Conservation (phyloP, 1,139 yeast species). For the Candida neerlandica region DNA sequence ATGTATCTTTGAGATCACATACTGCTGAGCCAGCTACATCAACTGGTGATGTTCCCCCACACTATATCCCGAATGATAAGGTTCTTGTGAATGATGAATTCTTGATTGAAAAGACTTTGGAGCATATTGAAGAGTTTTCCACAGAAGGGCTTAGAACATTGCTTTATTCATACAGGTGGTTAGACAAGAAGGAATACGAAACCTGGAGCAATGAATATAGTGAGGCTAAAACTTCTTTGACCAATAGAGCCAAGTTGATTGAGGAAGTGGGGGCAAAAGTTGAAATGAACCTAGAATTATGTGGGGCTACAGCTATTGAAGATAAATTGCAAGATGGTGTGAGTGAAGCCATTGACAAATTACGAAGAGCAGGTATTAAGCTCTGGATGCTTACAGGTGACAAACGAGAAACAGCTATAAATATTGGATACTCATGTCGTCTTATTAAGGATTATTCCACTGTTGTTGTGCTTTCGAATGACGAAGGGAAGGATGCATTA, state of each 20-base stretch:
- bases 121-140: conserved; percentile 91
- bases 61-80: conserved; percentile 59
- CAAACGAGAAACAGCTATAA: conserved; percentile 95
- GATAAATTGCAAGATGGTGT: conserved; percentile 97
- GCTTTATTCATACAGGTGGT: conserved; percentile 77
- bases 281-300: conserved; percentile 65
- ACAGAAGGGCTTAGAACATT: conserved; percentile 93
- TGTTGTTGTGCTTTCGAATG: conserved; percentile 71
- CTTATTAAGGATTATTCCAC: conserved; percentile 92
- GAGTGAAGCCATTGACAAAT: conserved; percentile 87
- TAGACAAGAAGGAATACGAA: conserved; percentile 59
- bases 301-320: conserved; percentile 97
- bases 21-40: neutral
- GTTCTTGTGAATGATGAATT: conserved; percentile 74
- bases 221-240: conserved; percentile 76
- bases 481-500: conserved; percentile 54
- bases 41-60: neutral
- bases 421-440: conserved; percentile 93
- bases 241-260: conserved; percentile 64
- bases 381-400: conserved; percentile 99
- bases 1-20: neutral
- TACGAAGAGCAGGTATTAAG: conserved; percentile 89
- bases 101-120: conserved; percentile 78
- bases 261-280: conserved; percentile 73
- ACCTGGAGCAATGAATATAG: conserved; percentile 69